A percentile compares a stretch with the other conserved stretches of the same genome.
phyloP scores from a whole-genome alignment of 2,329 filamentous ascomycete species.

The Pestalotiopsis sp. region DNA sequence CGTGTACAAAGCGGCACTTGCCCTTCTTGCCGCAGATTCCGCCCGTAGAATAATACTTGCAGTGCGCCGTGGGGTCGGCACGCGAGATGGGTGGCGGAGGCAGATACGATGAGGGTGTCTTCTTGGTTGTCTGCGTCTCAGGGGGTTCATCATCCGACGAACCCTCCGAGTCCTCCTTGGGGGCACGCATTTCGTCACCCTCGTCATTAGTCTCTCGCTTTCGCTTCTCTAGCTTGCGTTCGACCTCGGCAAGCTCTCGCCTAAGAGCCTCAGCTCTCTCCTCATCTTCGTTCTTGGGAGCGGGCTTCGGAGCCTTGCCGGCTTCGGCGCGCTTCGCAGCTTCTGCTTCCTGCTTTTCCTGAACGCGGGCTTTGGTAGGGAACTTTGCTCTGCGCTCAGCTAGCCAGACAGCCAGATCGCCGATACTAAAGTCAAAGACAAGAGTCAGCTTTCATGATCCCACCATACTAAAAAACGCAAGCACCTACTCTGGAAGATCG shows the following conservation, averaged over 20 bases:
- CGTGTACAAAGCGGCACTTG: constrained; percentile 75
- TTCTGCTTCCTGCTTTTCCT: constrained; percentile 60
- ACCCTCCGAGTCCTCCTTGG: constrained; percentile 42
- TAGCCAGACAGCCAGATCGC: constrained; percentile 79
- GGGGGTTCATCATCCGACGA: constrained; percentile 60
- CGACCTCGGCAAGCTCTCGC: constrained; percentile 69
- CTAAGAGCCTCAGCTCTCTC: constrained; percentile 63
- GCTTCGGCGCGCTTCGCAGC: constrained; percentile 62
- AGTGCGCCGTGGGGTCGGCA: constrained; percentile 66
- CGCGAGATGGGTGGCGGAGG: constrained; percentile 52
- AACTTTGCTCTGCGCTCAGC: constrained; percentile 78
- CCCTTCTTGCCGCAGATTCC: constrained; percentile 72
- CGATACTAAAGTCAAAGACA: constrained; percentile 42
- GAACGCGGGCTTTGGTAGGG: constrained; percentile 74
- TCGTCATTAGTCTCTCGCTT: constrained; percentile 70
- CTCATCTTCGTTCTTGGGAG: constrained; percentile 55
- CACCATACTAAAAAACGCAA: neutral
- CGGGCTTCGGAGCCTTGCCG: constrained; percentile 55
- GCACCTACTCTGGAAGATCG: constrained; percentile 57
- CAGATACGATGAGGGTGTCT: constrained; percentile 32
- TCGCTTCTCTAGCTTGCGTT: constrained; percentile 66
- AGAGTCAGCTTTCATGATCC: constrained; percentile 13
- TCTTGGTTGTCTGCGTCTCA: constrained; percentile 58
- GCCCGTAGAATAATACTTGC: constrained; percentile 72
- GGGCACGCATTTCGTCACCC: constrained; percentile 65